A percentile compares a stretch with the other conserved stretches of the same genome.
Conservation (phyloP, 1,139 yeast genomes). For the Yamadazyma membranifaciens region DNA sequence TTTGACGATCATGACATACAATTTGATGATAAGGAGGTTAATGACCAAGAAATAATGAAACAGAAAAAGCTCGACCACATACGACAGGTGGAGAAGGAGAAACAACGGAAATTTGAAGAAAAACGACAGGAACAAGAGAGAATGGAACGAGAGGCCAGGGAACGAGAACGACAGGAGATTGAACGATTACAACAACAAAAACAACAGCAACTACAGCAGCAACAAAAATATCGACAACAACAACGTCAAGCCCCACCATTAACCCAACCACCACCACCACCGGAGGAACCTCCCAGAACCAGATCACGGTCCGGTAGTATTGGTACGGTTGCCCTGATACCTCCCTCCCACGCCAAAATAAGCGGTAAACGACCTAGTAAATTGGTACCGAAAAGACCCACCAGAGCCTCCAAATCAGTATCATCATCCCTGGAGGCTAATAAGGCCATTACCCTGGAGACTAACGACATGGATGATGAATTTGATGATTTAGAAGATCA, state of each 20-base stretch:
- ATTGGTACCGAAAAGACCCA: not conserved
- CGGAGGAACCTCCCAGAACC: slow-evolving; percentile 3
- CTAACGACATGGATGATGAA: slow-evolving; percentile 29
- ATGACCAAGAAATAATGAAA: not conserved
- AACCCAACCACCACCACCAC: not conserved
- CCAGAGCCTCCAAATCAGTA: not conserved
- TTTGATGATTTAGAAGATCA: slow-evolving; percentile 47
- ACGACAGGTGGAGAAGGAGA: slow-evolving; percentile 1
- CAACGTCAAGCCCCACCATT: not conserved
- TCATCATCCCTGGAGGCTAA: slow-evolving; percentile 1
- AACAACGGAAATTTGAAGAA: not conserved
- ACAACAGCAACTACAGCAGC: not conserved
- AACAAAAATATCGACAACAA: not conserved
- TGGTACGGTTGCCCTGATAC: not conserved
- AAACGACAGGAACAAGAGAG: slow-evolving; percentile 1
- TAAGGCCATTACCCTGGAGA: not conserved
- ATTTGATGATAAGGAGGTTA: slow-evolving; percentile 7
- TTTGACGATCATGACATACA: slow-evolving; percentile 21
- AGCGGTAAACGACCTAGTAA: not conserved
- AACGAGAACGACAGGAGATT: slow-evolving; percentile 1
- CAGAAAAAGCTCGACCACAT: not conserved
- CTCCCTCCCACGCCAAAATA: not conserved
- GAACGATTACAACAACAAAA: not conserved
- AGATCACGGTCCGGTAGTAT: slow-evolving; percentile 6
- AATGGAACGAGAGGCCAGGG: not conserved